phyloP scores from a whole-genome alignment of 2,329 filamentous ascomycete species.

The Biscogniauxia sp. region DNA sequence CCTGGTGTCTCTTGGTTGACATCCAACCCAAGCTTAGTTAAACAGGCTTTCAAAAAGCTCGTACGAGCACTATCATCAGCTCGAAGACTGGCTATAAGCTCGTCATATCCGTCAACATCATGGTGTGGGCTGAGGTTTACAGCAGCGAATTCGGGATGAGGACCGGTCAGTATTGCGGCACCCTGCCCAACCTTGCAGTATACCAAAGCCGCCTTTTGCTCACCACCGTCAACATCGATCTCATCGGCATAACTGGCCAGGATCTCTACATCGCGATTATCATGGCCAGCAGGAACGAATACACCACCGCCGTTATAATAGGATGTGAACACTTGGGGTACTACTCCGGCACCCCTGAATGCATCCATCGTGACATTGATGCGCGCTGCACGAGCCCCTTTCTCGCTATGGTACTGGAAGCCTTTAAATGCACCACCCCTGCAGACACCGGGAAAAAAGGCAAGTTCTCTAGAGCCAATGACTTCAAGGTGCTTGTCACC shows the following conservation, averaged over 20 bases:
- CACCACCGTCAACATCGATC: constrained; percentile 72
- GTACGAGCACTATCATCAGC: constrained; percentile 68
- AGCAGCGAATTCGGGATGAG: constrained; percentile 92
- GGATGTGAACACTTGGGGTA: constrained; percentile 63
- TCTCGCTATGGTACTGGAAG: constrained; percentile 88
- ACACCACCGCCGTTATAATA: constrained; percentile 97
- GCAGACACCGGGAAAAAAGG: constrained; percentile 83
- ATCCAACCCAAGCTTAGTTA: constrained; percentile 78
- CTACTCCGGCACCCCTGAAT: constrained; percentile 47
- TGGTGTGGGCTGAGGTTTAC: constrained; percentile 70
- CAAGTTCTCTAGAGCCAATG: constrained; percentile 78
- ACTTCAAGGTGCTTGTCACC: constrained; percentile 81
- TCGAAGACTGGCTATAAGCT: constrained; percentile 65
- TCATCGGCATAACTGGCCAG: constrained; percentile 76
- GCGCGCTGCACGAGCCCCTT: constrained; percentile 70
- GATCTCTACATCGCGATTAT: constrained; percentile 68
- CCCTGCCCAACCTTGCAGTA: constrained; percentile 82
- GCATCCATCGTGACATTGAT: constrained; percentile 62
- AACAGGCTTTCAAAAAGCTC: constrained; percentile 74
- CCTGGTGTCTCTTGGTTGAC: constrained; percentile 67
- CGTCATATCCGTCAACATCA: constrained; percentile 65
- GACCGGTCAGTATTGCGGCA: constrained; percentile 74
- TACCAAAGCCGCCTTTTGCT: constrained; percentile 73
- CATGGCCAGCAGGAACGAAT: constrained; percentile 72
- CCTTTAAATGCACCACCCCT: constrained; percentile 84